These are phyloP conservation scores for Auricularia sp. DNA, from an alignment of 768 basidiomycete species.

Conservation along the genomic window DNA sequence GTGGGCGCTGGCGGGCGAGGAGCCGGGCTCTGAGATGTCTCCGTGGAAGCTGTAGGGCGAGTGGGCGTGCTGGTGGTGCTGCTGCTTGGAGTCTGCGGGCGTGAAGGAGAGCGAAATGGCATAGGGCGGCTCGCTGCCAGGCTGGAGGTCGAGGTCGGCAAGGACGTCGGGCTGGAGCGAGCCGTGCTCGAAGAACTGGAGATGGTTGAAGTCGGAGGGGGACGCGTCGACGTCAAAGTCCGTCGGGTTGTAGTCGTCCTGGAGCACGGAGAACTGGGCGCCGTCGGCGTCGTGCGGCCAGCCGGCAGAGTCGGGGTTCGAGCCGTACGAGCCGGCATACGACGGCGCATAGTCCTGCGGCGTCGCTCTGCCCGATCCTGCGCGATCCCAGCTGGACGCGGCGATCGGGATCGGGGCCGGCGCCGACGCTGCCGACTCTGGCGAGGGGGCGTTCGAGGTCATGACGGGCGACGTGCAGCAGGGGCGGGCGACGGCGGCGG, in stretches of 20 bases:
- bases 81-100: not conserved
- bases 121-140: not conserved
- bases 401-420: not conserved
- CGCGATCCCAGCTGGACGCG: not conserved
- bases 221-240: slow-evolving; percentile 46
- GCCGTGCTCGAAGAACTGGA: slow-evolving; percentile 50
- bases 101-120: not conserved
- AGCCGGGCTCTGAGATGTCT: slow-evolving; percentile 53
- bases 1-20: slow-evolving; percentile 38
- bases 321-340: not conserved
- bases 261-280: slow-evolving; percentile 18
- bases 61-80: slow-evolving; percentile 27
- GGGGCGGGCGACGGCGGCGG: not conserved
- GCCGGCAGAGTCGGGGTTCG: not conserved
- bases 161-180: slow-evolving; percentile 29
- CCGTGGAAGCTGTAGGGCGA: slow-evolving; percentile 32
- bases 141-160: slow-evolving; percentile 9
- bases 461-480: not conserved
- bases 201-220: slow-evolving; percentile 20
- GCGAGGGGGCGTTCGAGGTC: not conserved
- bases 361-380: not conserved
- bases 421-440: not conserved
- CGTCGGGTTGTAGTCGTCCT: slow-evolving; percentile 57
- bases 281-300: not conserved
- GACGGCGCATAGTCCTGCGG: not conserved